Percentiles rank a stretch among this genome's conserved stretches.
These are phyloP conservation scores for Yarrowia osloensis DNA, from an alignment of 805 yeast species.

Conservation along the genomic window DNA sequence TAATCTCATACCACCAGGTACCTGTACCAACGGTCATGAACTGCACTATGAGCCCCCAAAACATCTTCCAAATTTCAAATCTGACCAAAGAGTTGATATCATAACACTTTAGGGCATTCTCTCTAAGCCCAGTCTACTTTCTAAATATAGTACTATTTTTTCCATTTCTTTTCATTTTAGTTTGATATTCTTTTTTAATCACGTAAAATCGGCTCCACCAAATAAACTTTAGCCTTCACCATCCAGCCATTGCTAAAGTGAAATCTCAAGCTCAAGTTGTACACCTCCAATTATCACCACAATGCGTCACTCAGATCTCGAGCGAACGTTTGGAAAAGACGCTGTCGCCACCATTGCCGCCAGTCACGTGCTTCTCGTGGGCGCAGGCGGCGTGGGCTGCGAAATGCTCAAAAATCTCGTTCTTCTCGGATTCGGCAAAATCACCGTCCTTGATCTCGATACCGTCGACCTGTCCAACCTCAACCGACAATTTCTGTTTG, in stretches of 20 bases:
- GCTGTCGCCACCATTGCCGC: background rate
- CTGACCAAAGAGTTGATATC: too few species aligned
- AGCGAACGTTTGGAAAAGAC: background rate
- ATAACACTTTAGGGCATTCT: too few species aligned
- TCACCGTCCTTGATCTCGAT: conserved; percentile 86
- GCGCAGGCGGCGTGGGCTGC: conserved; percentile 97
- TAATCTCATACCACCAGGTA: too few species aligned
- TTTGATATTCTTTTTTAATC: background rate
- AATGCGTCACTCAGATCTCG: conserved; percentile 3
- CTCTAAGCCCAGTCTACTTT: too few species aligned
- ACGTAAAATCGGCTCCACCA: background rate
- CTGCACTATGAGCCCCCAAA: too few species aligned
- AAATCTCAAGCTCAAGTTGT: too few species aligned
- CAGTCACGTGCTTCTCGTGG: conserved; percentile 63
- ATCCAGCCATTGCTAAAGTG: too few species aligned
- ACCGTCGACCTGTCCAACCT: conserved; percentile 90
- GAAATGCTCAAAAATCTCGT: conserved; percentile 81
- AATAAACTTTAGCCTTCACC: background rate
- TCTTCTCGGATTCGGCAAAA: conserved; percentile 78
- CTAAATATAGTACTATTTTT: too few species aligned
- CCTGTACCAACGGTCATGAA: too few species aligned
- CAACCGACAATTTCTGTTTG: conserved; percentile 88
- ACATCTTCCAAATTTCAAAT: too few species aligned
- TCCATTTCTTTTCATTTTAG: too few species aligned
- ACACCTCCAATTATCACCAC: background rate